Conservation (phyloP, 2,329 filamentous ascomycete species). For the Escovopsis weberi region DNA sequence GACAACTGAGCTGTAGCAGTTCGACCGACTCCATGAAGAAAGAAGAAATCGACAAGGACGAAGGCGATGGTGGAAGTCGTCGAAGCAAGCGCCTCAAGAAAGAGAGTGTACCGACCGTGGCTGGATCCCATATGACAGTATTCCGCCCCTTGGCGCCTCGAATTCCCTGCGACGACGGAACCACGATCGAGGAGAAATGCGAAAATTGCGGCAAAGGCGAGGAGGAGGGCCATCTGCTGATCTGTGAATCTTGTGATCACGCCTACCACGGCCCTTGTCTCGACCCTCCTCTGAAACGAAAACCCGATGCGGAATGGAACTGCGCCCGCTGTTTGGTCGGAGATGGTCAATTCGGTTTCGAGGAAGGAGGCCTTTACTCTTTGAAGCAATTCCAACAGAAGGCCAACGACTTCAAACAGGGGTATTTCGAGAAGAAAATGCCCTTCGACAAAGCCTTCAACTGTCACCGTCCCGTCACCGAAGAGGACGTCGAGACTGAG, state of each 20-base stretch:
- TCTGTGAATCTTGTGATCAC: slow-evolving; percentile 86
- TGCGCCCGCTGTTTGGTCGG: slow-evolving; percentile 90
- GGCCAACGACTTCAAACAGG: slow-evolving; percentile 86
- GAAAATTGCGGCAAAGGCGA: slow-evolving; percentile 75
- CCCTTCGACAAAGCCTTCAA: slow-evolving; percentile 75
- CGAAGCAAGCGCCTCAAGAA: slow-evolving; percentile 91
- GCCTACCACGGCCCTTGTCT: slow-evolving; percentile 78
- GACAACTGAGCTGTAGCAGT: slow-evolving; percentile 53
- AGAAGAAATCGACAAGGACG: slow-evolving; percentile 38
- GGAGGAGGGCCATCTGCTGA: slow-evolving; percentile 52
- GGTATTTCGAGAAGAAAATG: slow-evolving; percentile 84
- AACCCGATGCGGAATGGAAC: slow-evolving; percentile 85
- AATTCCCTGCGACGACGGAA: slow-evolving; percentile 39
- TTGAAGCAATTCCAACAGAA: slow-evolving; percentile 93
- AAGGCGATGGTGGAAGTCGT: slow-evolving; percentile 53
- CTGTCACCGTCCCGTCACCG: slow-evolving; percentile 65
- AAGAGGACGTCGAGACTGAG: slow-evolving; percentile 90
- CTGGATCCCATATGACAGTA: slow-evolving; percentile 91
- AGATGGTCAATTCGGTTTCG: slow-evolving; percentile 92
- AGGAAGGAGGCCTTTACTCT: slow-evolving; percentile 92
- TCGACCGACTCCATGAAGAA: slow-evolving; percentile 30
- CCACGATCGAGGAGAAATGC: slow-evolving; percentile 49
- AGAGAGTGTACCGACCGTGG: slow-evolving; percentile 65
- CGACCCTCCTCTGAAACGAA: slow-evolving; percentile 65
- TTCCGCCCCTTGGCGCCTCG: slow-evolving; percentile 69